Conservation (phyloP, 257 asterid species). For the Salvia hispanica region DNA sequence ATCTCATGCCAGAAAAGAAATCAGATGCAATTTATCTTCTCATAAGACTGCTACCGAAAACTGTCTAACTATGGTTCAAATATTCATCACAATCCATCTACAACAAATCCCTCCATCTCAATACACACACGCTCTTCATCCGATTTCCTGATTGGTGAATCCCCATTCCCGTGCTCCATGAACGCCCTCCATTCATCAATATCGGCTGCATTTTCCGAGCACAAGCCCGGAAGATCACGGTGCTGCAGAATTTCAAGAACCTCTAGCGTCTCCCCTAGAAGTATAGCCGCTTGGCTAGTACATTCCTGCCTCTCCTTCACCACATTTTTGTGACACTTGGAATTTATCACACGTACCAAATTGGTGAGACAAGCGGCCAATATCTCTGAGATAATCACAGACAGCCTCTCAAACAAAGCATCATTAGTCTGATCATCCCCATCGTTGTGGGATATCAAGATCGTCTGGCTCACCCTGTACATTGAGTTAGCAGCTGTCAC, state of each 20-base stretch:
- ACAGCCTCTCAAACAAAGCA: constrained; percentile 30
- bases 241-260: constrained; percentile 17
- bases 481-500: constrained; percentile 41
- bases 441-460: constrained; percentile 10
- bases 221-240: constrained; percentile 5
- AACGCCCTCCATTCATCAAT: constrained; percentile 36
- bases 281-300: constrained; percentile 6
- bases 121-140: neutral
- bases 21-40: no score
- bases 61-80: no score
- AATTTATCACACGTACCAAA: constrained; percentile 17
- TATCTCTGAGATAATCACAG: constrained; percentile 39
- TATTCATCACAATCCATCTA: neutral
- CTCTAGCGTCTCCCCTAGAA: constrained; percentile 15
- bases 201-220: constrained; percentile 14
- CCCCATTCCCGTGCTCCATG: neutral
- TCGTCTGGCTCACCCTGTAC: constrained; percentile 38
- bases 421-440: constrained; percentile 17
- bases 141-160: no score
- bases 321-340: neutral
- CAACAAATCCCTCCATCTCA: neutral
- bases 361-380: constrained; percentile 46
- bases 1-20: no score
- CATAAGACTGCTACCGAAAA: no score
- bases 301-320: constrained; percentile 11